phyloP scores from a whole-genome alignment of 2,329 filamentous ascomycete species.

The Capronia americana region DNA sequence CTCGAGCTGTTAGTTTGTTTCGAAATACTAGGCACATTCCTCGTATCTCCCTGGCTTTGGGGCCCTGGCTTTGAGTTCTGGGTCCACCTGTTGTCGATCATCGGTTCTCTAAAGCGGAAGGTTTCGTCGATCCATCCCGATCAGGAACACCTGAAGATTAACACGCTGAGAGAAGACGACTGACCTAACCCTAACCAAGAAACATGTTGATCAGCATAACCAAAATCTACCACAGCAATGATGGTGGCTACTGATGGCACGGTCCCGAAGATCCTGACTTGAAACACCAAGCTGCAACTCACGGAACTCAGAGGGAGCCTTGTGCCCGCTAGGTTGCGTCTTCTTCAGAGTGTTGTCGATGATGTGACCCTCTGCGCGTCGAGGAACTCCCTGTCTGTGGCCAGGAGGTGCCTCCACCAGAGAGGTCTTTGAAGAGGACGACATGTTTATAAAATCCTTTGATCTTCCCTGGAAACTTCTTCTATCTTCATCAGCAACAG shows the following conservation, averaged over 20 bases:
- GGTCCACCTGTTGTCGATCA: constrained; percentile 10
- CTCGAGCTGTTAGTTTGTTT: not conserved
- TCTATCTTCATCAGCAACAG: constrained; percentile 21
- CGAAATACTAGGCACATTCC: not conserved
- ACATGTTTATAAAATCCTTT: constrained; percentile 20
- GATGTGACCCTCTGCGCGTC: not conserved
- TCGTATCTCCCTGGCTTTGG: not conserved
- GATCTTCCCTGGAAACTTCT: not conserved
- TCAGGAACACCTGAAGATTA: constrained; percentile 2
- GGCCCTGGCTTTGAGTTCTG: not conserved
- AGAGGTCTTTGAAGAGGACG: not conserved
- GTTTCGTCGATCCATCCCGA: constrained; percentile 6
- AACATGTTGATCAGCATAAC: not conserved
- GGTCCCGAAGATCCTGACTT: not conserved
- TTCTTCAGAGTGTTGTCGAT: not conserved
- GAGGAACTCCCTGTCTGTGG: not conserved
- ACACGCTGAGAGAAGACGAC: not conserved
- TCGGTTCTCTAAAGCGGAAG: not conserved
- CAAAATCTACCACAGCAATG: not conserved
- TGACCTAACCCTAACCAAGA: constrained; percentile 4
- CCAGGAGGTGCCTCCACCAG: not conserved
- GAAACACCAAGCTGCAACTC: not conserved
- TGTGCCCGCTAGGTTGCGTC: not conserved
- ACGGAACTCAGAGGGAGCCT: constrained; percentile 1
- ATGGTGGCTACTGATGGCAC: not conserved